Conservation (phyloP, 2,329 filamentous ascomycete species). For the Scedosporium minutisporum region DNA sequence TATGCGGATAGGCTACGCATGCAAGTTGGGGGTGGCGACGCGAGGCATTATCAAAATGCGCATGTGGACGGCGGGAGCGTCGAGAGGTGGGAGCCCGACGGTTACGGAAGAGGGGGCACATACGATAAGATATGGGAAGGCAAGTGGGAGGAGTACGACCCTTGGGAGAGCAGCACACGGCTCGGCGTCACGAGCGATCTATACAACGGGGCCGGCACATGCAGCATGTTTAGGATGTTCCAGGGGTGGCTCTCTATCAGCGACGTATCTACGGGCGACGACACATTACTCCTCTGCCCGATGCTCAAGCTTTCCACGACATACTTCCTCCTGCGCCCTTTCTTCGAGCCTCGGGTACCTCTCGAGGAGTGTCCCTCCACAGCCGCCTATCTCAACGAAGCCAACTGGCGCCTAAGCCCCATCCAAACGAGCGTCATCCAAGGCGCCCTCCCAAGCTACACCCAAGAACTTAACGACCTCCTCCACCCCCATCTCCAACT, state of each 20-base stretch:
- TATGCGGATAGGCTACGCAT: constrained; percentile 55
- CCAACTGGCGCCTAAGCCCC: constrained; percentile 14
- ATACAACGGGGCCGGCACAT: constrained; percentile 63
- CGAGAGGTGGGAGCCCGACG: constrained; percentile 56
- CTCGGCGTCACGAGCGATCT: constrained; percentile 56
- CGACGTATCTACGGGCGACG: constrained; percentile 53
- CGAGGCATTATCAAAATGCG: constrained; percentile 44
- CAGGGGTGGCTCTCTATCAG: constrained; percentile 68
- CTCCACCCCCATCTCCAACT: constrained; percentile 66
- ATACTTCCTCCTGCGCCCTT: constrained; percentile 67
- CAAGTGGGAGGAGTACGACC: constrained; percentile 65
- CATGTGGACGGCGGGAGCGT: constrained; percentile 56
- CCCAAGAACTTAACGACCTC: constrained; percentile 57
- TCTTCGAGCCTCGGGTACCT: constrained; percentile 44
- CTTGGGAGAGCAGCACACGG: constrained; percentile 61
- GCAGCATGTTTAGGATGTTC: constrained; percentile 67
- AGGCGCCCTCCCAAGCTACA: constrained; percentile 58
- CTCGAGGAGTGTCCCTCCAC: neutral
- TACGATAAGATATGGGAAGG: constrained; percentile 60
- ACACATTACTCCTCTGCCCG: constrained; percentile 64
- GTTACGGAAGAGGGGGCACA: constrained; percentile 47
- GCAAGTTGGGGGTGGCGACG: constrained; percentile 27
- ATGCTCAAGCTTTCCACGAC: constrained; percentile 60
- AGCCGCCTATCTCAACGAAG: neutral
- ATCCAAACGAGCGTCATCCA: constrained; percentile 45